Percentiles rank a stretch among this genome's conserved stretches.
phyloP scores from a whole-genome alignment of 495 filamentous ascomycete genomes.

The Hypoxylon lienhwacheense region DNA sequence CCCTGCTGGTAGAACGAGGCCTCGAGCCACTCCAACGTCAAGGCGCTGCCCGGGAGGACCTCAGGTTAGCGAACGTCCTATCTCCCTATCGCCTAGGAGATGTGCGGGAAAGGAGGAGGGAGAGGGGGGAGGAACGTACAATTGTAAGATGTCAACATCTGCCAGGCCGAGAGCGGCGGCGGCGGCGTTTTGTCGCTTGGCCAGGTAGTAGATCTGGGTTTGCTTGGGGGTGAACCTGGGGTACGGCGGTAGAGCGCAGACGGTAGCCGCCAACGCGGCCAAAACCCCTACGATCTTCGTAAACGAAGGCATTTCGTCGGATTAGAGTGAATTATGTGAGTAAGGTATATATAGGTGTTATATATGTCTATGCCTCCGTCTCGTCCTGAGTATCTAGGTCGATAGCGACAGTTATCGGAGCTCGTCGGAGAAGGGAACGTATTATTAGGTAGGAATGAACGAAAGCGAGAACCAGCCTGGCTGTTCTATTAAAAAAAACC shows the following conservation, averaged over 20 bases:
- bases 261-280: slow-evolving; percentile 50
- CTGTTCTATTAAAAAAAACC: slow-evolving; percentile 46
- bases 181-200: slow-evolving; percentile 56
- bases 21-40: slow-evolving; percentile 68
- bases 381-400: slow-evolving; percentile 29
- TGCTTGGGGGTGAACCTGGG: slow-evolving; percentile 49
- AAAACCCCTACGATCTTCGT: slow-evolving; percentile 46
- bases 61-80: slow-evolving; percentile 19
- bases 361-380: slow-evolving; percentile 23
- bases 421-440: slow-evolving; percentile 14
- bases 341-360: slow-evolving; percentile 1
- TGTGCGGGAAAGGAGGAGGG: neutral
- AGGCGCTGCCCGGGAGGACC: too few relatives aligned
- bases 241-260: slow-evolving; percentile 48
- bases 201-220: slow-evolving; percentile 47
- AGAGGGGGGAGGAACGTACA: too few relatives aligned
- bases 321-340: slow-evolving; percentile 33
- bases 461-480: slow-evolving; percentile 52
- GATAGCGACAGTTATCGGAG: slow-evolving; percentile 21
- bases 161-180: slow-evolving; percentile 55
- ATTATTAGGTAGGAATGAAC: slow-evolving; percentile 13
- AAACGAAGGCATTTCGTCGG: slow-evolving; percentile 51
- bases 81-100: neutral
- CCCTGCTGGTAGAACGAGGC: slow-evolving; percentile 63
- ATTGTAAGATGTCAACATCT: slow-evolving; percentile 71